Percentiles rank a stretch among this genome's conserved stretches.
Evolutionary conservation across 345 rosid genomes (phyloP).

Genomic region (Melaleuca quinquenervia): DNA sequence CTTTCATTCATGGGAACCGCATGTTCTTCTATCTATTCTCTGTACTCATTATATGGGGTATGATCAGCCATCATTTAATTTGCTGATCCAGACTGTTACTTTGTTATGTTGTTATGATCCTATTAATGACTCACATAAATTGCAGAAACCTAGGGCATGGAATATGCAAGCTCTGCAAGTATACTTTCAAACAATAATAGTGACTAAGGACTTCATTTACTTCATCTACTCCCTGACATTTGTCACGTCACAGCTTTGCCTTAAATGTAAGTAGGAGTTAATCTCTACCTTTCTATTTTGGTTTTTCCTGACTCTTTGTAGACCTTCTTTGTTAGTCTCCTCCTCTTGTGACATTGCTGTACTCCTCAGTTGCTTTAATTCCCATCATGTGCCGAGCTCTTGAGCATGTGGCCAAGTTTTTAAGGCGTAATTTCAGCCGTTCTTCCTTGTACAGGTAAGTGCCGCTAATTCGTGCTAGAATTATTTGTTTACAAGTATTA

Average conservation of each 20-base stretch:
- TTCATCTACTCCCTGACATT: slow-evolving; percentile 84
- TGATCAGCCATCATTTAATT: background rate
- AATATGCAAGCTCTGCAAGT: slow-evolving; percentile 83
- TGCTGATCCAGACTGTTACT: background rate
- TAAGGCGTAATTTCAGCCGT: slow-evolving; percentile 68
- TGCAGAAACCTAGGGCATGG: slow-evolving; percentile 85
- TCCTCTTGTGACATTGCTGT: background rate
- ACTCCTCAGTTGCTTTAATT: slow-evolving; percentile 73
- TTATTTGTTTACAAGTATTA: background rate
- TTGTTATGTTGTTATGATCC: slow-evolving; percentile 7
- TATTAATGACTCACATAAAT: slow-evolving; percentile 2
- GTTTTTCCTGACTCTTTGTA: background rate
- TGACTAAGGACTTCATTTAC: slow-evolving; percentile 86
- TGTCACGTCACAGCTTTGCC: slow-evolving; percentile 82
- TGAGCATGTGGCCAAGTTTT: slow-evolving; percentile 76
- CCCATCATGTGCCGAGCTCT: slow-evolving; percentile 79
- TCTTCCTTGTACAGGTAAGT: slow-evolving; percentile 81
- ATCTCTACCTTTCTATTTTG: background rate
- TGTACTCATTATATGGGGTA: slow-evolving; percentile 94
- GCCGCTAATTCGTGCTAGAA: background rate
- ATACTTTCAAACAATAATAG: slow-evolving; percentile 70
- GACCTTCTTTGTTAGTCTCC: background rate
- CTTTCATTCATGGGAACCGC: slow-evolving; percentile 92
- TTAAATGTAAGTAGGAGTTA: slow-evolving; percentile 54
- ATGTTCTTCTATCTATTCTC: slow-evolving; percentile 69